phyloP scores from a whole-genome alignment of 2,329 filamentous ascomycete species.

The Fusarium buxicola region DNA sequence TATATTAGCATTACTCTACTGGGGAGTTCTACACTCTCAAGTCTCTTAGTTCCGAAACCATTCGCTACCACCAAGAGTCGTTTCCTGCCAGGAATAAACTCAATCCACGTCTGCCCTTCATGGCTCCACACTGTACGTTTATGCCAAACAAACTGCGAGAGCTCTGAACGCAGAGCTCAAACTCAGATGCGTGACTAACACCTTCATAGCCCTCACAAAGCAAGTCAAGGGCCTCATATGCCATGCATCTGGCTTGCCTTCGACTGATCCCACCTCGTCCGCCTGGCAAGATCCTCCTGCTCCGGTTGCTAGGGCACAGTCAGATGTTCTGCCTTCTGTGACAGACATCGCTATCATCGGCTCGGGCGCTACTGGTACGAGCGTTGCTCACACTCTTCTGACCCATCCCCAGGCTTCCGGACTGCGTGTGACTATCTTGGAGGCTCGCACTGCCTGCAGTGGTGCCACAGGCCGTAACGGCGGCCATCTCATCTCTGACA shows the following conservation, averaged over 20 bases:
- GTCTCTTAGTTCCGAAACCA: no score
- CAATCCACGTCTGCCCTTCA: no score
- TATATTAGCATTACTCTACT: no score
- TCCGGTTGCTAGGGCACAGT: slow-evolving; percentile 27
- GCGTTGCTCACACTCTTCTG: slow-evolving; percentile 39
- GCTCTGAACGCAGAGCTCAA: no score
- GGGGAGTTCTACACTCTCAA: no score
- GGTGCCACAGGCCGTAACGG: slow-evolving; percentile 48
- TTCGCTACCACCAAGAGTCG: no score
- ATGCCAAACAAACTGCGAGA: no score
- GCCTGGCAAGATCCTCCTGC: slow-evolving; percentile 17
- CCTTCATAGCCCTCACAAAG: not conserved
- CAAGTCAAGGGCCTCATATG: not conserved
- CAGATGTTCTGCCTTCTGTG: slow-evolving; percentile 24
- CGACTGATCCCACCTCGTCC: slow-evolving; percentile 27
- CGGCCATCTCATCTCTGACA: slow-evolving; percentile 43
- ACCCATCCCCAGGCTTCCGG: slow-evolving; percentile 13
- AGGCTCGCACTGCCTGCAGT: slow-evolving; percentile 42
- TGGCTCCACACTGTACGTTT: no score
- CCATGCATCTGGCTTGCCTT: not conserved
- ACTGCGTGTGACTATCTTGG: slow-evolving; percentile 36
- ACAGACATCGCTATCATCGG: slow-evolving; percentile 45
- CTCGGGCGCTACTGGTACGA: slow-evolving; percentile 45
- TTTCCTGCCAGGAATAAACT: no score
- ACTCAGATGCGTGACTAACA: not conserved